Percentiles rank a stretch among this genome's conserved stretches.
These are phyloP conservation scores for Casuarina equisetifolia DNA, from an alignment of 306 rosid genomes.

Conservation along the genomic window DNA sequence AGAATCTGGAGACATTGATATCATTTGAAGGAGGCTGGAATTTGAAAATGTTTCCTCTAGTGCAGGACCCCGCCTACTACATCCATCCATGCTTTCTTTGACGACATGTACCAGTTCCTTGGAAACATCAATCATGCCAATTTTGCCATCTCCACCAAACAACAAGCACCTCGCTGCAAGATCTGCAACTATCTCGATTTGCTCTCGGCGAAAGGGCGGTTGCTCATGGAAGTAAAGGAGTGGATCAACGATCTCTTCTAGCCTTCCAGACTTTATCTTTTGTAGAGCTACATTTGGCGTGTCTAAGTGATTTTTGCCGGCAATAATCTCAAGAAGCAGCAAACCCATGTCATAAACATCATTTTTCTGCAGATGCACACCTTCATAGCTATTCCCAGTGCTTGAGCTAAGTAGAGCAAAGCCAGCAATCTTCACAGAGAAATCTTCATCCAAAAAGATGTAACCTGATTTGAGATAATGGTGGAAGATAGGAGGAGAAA, in stretches of 20 bases:
- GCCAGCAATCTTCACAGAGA: conserved; percentile 70
- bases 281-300: conserved; percentile 56
- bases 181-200: conserved; percentile 76
- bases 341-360: conserved; percentile 86
- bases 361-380: conserved; percentile 36
- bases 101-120: conserved; percentile 57
- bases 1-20: conserved; percentile 98
- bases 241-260: conserved; percentile 85
- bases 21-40: conserved; percentile 97
- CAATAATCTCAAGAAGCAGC: conserved; percentile 72
- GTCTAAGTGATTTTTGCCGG: conserved; percentile 68
- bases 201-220: conserved; percentile 54
- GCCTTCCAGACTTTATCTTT: conserved; percentile 66
- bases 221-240: conserved; percentile 69
- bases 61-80: conserved; percentile 46
- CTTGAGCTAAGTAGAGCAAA: conserved; percentile 46
- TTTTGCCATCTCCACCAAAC: conserved; percentile 78
- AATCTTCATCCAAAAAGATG: conserved; percentile 58
- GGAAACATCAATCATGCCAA: conserved; percentile 77
- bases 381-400: conserved; percentile 32
- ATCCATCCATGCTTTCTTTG: conserved; percentile 57
- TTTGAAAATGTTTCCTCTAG: conserved; percentile 92
- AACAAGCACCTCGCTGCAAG: conserved; percentile 84
- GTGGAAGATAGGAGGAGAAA: conserved; percentile 82
- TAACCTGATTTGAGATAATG: conserved; percentile 62